Evolutionary conservation across 306 rosid species (phyloP), one percentile per base, ranked within the genome.

Genomic region (Trifolium dubium): DNA sequence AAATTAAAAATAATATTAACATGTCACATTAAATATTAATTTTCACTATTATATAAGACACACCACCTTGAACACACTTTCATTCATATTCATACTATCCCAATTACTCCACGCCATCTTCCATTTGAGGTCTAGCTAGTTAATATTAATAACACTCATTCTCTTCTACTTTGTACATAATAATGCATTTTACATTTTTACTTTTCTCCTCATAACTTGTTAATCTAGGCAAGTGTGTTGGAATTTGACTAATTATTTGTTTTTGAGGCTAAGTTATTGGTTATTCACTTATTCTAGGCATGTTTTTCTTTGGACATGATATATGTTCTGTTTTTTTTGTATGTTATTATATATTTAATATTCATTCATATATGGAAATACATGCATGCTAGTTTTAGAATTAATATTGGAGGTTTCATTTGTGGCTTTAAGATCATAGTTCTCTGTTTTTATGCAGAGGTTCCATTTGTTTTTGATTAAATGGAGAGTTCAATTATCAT

Each of bases 401-500:
- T 9, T 10, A 41, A 41, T 4, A 41, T 14, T 69, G 79, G 64
- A 64, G 15, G 54, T 60, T 70, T 79, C 47, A 12, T n/a, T 46
- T 46, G n/a, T 46, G n/a, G 2, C 6, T 13, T 46, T 35, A 35
- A 35, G 39, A 6, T 46, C 1, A 13, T 47, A 5, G 12, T 46
- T 47, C 7, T 64, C 64, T 64, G n/a, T 32, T 76, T 72, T 60
- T 34, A 46, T 69, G 59, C 65, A 28, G n/a, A 28, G 77, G 73
- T 19, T 64, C 23, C 14, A 3, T 55, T 70, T 75, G 67, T 29
- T 35, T 43, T 39, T 54, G 47, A 35, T 23, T 72, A 89, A 85
- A 89, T 93, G 98, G 85, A 55, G 58, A 32, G 40, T 30, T 66
- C 82, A 84, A 80, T 71, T 66, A 63, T 75, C 35, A 79, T 71